Evolutionary conservation across 225 moss, liverwort and hornwort species (phyloP), one percentile per base, ranked within the genome.

Genomic region (Marchantia polymorpha): DNA sequence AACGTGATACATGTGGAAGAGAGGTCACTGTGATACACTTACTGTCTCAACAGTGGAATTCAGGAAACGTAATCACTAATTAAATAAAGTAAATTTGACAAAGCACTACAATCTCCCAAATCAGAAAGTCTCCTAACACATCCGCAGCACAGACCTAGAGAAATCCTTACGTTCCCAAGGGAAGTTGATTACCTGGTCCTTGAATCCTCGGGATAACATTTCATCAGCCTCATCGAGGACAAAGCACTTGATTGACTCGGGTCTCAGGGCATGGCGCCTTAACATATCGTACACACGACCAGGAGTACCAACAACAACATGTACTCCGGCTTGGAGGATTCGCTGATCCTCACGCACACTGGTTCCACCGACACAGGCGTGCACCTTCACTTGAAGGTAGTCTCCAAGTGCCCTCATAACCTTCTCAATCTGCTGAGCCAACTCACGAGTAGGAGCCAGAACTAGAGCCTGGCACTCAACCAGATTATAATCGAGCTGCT

Each of bases 121-220:
- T n/a, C n/a, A n/a, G n/a, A n/a, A n/a, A n/a, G n/a, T n/a, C n/a
- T n/a, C n/a, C n/a, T n/a, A n/a, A n/a, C n/a, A n/a, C n/a, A n/a
- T n/a, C n/a, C n/a, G n/a, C n/a, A n/a, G n/a, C n/a, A n/a, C n/a
- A n/a, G n/a, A n/a, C n/a, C n/a, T n/a, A n/a, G n/a, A n/a, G n/a
- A n/a, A n/a, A n/a, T n/a, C n/a, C n/a, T n/a, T n/a, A n/a, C n/a
- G n/a, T n/a, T n/a, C n/a, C n/a, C n/a, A n/a, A n/a, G n/a, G n/a
- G n/a, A n/a, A n/a, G n/a, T n/a, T n/a, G n/a, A n/a, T 47, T 73
- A 90, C 91, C 88, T 92, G 90, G 73, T 92, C 92, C 85, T 92
- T 92, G 74, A 92, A 92, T 52, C 92, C 92, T 53, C 90, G 78
- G 11, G 90, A 90, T 2, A 92, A 83, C 92, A 92, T 92, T 75